Percentiles rank a stretch among this genome's conserved stretches.
phyloP scores from a whole-genome alignment of 805 yeast species.

The Priceomyces castillae region DNA sequence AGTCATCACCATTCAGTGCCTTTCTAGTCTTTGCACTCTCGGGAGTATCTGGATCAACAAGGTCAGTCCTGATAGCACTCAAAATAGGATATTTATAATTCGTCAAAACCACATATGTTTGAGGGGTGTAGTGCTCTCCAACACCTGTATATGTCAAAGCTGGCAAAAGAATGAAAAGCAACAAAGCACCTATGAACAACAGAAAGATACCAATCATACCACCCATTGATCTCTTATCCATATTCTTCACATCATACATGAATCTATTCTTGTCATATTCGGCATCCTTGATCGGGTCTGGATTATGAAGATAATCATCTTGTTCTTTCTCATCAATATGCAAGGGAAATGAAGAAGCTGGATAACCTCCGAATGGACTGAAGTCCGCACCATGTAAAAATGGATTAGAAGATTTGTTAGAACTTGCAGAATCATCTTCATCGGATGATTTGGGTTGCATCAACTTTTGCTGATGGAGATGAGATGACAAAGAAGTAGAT shows the following conservation, averaged over 20 bases:
- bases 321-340: constrained; percentile 90
- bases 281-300: constrained; percentile 93
- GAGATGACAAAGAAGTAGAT: constrained; percentile 33
- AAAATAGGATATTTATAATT: constrained; percentile 56
- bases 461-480: constrained; percentile 10
- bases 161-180: constrained; percentile 77
- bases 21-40: constrained; percentile 44
- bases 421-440: constrained; percentile 21
- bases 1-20: constrained; percentile 58
- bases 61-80: constrained; percentile 53
- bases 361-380: constrained; percentile 95
- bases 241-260: constrained; percentile 56
- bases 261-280: constrained; percentile 72
- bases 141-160: constrained; percentile 81
- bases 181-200: constrained; percentile 58
- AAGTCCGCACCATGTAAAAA: constrained; percentile 55
- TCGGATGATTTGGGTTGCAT: constrained; percentile 5
- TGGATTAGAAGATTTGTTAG: constrained; percentile 24
- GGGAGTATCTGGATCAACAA: constrained; percentile 76
- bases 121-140: constrained; percentile 26
- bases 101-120: constrained; percentile 45
- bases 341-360: constrained; percentile 88
- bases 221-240: constrained; percentile 61
- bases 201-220: constrained; percentile 61
- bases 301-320: constrained; percentile 93